phyloP scores from a whole-genome alignment of 75 land plant genomes.

The Adiantum capillusveneris region DNA sequence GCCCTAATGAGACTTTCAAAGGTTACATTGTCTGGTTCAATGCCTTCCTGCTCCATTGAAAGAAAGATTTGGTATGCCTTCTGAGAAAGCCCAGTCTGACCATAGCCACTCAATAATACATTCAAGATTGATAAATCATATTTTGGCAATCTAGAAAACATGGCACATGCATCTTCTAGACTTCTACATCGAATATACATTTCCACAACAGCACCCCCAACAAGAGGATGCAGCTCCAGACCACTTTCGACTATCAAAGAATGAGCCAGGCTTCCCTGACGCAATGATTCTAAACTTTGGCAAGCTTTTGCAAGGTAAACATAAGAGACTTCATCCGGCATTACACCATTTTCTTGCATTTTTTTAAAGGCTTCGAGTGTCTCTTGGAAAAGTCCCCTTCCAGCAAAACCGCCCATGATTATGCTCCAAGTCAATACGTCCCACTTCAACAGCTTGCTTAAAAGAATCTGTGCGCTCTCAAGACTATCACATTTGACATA shows the following conservation, averaged over 20 bases:
- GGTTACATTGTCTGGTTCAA: constrained; percentile 17
- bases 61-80: constrained; percentile 14
- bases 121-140: constrained; percentile 23
- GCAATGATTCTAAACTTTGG: constrained; percentile 9
- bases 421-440: constrained; percentile 31
- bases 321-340: constrained; percentile 29
- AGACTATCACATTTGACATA: constrained; percentile 28
- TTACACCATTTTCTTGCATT: constrained; percentile 19
- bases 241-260: constrained; percentile 30
- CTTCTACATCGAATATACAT: constrained; percentile 49
- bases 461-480: constrained; percentile 29
- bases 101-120: constrained; percentile 20
- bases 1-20: constrained; percentile 23
- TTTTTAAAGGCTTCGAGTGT: constrained; percentile 19
- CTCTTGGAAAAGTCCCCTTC: constrained; percentile 8
- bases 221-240: constrained; percentile 26
- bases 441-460: constrained; percentile 9
- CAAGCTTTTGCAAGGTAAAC: constrained; percentile 25
- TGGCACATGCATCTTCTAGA: constrained; percentile 20
- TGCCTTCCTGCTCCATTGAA: constrained; percentile 8
- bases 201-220: constrained; percentile 46
- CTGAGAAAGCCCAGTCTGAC: constrained; percentile 14
- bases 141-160: constrained; percentile 19
- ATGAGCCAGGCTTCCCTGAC: constrained; percentile 37
- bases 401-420: constrained; percentile 24